phyloP scores from a whole-genome alignment of 352 stramenopile species.

The Globisporangium spiculum region DNA sequence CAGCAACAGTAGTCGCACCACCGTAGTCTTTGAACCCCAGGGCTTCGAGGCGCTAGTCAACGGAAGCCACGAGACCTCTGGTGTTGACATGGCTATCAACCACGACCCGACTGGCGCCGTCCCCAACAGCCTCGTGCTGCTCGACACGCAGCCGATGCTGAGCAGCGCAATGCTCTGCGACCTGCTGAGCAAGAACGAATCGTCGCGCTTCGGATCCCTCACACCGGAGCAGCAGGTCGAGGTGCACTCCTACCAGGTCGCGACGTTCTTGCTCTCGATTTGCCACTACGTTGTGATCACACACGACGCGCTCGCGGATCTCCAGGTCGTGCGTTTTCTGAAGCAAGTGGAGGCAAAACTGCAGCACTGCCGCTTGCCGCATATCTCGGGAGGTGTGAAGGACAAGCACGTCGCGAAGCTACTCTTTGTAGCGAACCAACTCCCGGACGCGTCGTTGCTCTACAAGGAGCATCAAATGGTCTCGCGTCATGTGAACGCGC shows the following conservation, averaged over 20 bases:
- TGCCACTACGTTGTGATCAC: conserved; percentile 79
- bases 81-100: conserved; percentile 57
- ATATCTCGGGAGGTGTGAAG: conserved; percentile 46
- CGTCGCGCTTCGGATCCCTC: conserved; percentile 46
- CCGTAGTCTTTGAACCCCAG: conserved; percentile 32
- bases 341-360: conserved; percentile 52
- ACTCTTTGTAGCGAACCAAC: conserved; percentile 61
- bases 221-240: conserved; percentile 69
- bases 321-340: conserved; percentile 43
- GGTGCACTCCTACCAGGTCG: conserved; percentile 54
- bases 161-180: conserved; percentile 60
- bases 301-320: conserved; percentile 43
- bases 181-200: conserved; percentile 43
- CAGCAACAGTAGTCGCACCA: neutral
- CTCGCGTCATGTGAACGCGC: conserved; percentile 29
- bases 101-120: conserved; percentile 27
- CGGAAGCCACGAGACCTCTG: conserved; percentile 40
- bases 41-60: conserved; percentile 35
- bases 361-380: conserved; percentile 50
- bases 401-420: conserved; percentile 56
- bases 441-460: conserved; percentile 27
- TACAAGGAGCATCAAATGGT: conserved; percentile 32
- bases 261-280: conserved; percentile 62
- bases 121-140: conserved; percentile 40
- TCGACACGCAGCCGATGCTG: conserved; percentile 69